These are phyloP conservation scores for Trypanosoma theileri DNA, from an alignment of 208 protist genomes.

Conservation along the genomic window DNA sequence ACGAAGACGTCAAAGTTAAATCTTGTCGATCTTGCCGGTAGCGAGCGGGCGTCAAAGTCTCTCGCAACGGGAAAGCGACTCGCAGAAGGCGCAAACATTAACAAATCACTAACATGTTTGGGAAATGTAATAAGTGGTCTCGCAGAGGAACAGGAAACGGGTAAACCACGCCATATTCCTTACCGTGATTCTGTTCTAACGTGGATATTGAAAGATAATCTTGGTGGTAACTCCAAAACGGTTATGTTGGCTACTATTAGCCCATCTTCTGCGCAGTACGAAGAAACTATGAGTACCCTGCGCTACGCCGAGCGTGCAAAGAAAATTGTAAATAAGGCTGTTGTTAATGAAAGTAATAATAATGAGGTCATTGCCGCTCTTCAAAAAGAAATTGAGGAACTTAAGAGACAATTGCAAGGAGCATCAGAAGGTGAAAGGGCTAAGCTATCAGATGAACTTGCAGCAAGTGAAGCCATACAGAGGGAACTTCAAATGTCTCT, in stretches of 20 bases:
- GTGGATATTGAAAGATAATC: slow-evolving; percentile 79
- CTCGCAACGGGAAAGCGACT: slow-evolving; percentile 71
- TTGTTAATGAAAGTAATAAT: slow-evolving; percentile 87
- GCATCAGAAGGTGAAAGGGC: slow-evolving; percentile 51
- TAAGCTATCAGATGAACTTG: slow-evolving; percentile 56
- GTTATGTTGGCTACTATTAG: slow-evolving; percentile 74
- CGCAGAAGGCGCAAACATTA: slow-evolving; percentile 84
- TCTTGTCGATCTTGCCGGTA: slow-evolving; percentile 83
- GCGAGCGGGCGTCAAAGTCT: slow-evolving; percentile 83
- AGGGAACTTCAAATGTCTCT: slow-evolving; percentile 68
- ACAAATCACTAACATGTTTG: slow-evolving; percentile 57
- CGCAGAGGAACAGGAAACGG: slow-evolving; percentile 41
- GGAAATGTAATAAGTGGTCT: slow-evolving; percentile 59
- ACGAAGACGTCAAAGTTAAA: slow-evolving; percentile 50
- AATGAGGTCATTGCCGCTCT: slow-evolving; percentile 76
- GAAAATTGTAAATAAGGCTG: slow-evolving; percentile 85
- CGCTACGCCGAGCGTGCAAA: slow-evolving; percentile 73
- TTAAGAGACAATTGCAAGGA: slow-evolving; percentile 50
- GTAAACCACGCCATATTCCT: slow-evolving; percentile 62
- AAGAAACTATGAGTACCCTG: slow-evolving; percentile 81
- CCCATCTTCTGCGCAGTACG: slow-evolving; percentile 53
- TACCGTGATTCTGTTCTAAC: slow-evolving; percentile 91
- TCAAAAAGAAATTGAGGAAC: slow-evolving; percentile 64
- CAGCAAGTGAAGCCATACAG: slow-evolving; percentile 69
- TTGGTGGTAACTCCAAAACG: slow-evolving; percentile 94